phyloP scores from a whole-genome alignment of 1,139 yeast genomes.

The Maudiozyma humilis region DNA sequence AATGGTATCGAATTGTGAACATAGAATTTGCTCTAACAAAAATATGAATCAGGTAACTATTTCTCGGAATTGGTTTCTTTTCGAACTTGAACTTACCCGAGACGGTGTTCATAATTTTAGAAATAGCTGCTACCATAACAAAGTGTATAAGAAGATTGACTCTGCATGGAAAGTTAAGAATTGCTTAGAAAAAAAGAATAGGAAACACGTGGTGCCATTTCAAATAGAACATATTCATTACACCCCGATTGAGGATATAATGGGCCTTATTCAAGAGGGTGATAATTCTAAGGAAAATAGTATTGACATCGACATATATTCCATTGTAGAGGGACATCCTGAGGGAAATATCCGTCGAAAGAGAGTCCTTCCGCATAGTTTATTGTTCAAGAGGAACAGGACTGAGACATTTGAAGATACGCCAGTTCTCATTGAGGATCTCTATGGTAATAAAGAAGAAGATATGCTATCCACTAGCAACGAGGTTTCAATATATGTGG shows the following conservation, averaged over 20 bases:
- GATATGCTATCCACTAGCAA: neutral
- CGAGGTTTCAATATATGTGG: neutral
- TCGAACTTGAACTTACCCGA: constrained; percentile 26
- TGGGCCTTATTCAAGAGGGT: neutral
- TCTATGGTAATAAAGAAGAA: neutral
- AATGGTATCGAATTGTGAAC: constrained; percentile 11
- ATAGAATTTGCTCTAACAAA: constrained; percentile 15
- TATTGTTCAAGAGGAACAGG: constrained; percentile 15
- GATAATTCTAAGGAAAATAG: neutral
- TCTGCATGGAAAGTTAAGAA: constrained; percentile 19
- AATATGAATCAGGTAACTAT: constrained; percentile 11
- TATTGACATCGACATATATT: constrained; percentile 11
- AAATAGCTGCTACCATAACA: constrained; percentile 20
- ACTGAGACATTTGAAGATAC: constrained; percentile 16
- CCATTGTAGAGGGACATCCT: constrained; percentile 10
- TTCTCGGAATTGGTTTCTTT: constrained; percentile 25
- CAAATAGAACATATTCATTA: constrained; percentile 8
- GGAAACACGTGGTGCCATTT: constrained; percentile 9
- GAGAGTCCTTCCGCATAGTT: constrained; percentile 15
- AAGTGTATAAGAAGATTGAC: constrained; percentile 20
- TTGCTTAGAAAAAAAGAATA: constrained; percentile 7
- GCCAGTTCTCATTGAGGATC: constrained; percentile 12
- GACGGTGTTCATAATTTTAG: constrained; percentile 21
- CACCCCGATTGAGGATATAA: constrained; percentile 6
- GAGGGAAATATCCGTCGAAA: neutral